Base-by-base conservation (phyloP, 495 filamentous ascomycete species). In the Wilcoxina mikolae region DNA sequence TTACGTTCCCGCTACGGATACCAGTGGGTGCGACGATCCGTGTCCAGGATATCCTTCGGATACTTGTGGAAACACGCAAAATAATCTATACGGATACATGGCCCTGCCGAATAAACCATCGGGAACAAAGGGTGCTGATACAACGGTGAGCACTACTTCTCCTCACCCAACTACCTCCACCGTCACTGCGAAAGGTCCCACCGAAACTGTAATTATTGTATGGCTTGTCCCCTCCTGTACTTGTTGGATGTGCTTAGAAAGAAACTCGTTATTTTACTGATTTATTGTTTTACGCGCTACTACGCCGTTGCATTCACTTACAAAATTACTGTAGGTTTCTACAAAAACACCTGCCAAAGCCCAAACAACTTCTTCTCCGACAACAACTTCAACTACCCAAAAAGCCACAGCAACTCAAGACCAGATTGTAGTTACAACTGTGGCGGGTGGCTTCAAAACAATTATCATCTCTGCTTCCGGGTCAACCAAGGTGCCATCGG, bases 41-140 rank as follows among this genome's bases (percentile, higher is more conserved):
- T 89, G 84, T 59, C 83, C 84, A 24, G 84, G 84, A 18, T 89
- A 78, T 61, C 76, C 74, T 3, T 46, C 28, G 17, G 83, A 89
- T 51, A 65, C 69, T 22, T 88, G 84, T 65, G 84, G 84, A 50
- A 76, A 72, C 58, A 51, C 66, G 33, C 54, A 65, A 23, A 65
- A 74, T 42, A 73, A 68, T 9, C 60, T 83, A 1, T 89, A 71
- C 60, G 80, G 72, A 44, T 89, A 89, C 60, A 68, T 80, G 41
- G 56, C 68, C 29, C 64, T 79, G 26, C 59, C 58, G 20, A 68
- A 60, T 33, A 22, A 62, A 25, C 74, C 76, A 18, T 71, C 69
- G 28, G 78, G 78, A 24, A 81, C 78, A 17, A 53, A 57, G 46
- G 68, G 69, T 25, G 57, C 57, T 62, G 47, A 65, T 59, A 53